These are phyloP conservation scores for Suillus discolor DNA, from an alignment of 768 basidiomycete genomes.

Conservation along the genomic window DNA sequence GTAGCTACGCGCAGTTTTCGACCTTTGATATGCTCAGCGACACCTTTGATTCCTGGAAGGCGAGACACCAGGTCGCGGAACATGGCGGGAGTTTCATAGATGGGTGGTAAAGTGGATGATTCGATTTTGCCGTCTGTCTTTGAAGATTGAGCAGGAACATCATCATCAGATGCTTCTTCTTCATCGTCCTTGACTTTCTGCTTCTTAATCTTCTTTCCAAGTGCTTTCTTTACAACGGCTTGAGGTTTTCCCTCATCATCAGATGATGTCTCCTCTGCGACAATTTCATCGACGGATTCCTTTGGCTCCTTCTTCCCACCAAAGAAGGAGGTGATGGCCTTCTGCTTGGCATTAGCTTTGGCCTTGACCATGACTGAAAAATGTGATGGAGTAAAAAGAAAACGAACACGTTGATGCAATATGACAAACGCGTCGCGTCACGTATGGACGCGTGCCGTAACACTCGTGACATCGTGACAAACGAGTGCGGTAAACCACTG, in stretches of 20 bases:
- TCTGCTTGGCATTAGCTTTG: constrained; percentile 48
- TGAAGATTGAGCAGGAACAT: constrained; percentile 34
- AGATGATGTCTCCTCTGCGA: constrained; percentile 9
- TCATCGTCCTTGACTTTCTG: constrained; percentile 38
- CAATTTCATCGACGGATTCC: constrained; percentile 15
- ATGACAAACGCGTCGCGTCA: constrained; percentile 16
- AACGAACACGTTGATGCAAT: constrained; percentile 5
- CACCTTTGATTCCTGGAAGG: constrained; percentile 64
- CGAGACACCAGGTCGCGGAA: constrained; percentile 74
- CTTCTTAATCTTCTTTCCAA: constrained; percentile 35
- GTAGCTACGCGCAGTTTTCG: constrained; percentile 92
- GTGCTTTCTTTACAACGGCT: constrained; percentile 28
- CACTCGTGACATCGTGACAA: constrained; percentile 10
- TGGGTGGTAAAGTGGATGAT: constrained; percentile 73
- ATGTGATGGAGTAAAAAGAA: not conserved
- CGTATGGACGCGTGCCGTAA: constrained; percentile 10
- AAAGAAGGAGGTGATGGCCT: constrained; percentile 60
- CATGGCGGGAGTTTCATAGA: constrained; percentile 69
- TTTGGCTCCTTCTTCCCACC: constrained; percentile 34
- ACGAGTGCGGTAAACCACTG: not conserved
- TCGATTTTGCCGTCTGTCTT: constrained; percentile 46
- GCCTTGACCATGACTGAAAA: constrained; percentile 50
- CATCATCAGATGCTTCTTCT: constrained; percentile 33
- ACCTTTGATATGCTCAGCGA: constrained; percentile 69
- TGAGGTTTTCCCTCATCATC: constrained; percentile 28